Percentiles rank a stretch among this genome's conserved stretches.
These are phyloP conservation scores for Cytidiella melzeri DNA, from an alignment of 768 basidiomycete genomes.

Conservation along the genomic window DNA sequence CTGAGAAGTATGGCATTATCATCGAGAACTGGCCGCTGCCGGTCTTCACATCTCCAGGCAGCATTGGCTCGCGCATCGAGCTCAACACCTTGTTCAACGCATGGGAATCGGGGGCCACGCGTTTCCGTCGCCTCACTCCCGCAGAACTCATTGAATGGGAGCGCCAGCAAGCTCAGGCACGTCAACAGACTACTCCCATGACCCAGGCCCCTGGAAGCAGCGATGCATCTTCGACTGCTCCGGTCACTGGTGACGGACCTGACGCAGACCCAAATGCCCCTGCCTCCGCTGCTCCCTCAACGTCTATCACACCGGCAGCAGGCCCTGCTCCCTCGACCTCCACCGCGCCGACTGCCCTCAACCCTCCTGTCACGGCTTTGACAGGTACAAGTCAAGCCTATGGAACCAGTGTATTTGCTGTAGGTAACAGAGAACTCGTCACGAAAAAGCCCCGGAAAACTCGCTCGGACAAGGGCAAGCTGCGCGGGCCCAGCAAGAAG, in stretches of 20 bases:
- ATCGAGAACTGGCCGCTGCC: conserved; percentile 18
- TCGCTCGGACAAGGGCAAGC: background rate
- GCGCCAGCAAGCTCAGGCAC: too few species aligned
- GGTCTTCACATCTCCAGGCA: conserved; percentile 13
- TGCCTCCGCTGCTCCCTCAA: background rate
- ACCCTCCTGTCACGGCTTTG: too few species aligned
- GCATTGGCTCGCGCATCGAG: conserved; percentile 10
- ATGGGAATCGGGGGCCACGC: conserved; percentile 12
- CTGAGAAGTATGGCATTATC: conserved; percentile 10
- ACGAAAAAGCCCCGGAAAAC: background rate
- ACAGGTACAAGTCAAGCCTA: background rate
- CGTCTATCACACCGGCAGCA: too few species aligned
- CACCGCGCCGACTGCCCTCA: too few species aligned
- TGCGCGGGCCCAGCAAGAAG: background rate
- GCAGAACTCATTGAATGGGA: too few species aligned
- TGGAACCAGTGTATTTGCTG: background rate
- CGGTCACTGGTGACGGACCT: too few species aligned
- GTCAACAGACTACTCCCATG: background rate
- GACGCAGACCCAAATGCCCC: background rate
- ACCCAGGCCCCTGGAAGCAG: background rate
- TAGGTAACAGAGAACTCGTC: background rate
- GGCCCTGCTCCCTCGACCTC: background rate
- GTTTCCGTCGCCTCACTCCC: conserved; percentile 13
- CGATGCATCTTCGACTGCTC: background rate
- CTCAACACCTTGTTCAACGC: conserved; percentile 9